Evolutionary conservation across 352 stramenopile genomes (phyloP).

Genomic region (Phytopythium litorale): DNA sequence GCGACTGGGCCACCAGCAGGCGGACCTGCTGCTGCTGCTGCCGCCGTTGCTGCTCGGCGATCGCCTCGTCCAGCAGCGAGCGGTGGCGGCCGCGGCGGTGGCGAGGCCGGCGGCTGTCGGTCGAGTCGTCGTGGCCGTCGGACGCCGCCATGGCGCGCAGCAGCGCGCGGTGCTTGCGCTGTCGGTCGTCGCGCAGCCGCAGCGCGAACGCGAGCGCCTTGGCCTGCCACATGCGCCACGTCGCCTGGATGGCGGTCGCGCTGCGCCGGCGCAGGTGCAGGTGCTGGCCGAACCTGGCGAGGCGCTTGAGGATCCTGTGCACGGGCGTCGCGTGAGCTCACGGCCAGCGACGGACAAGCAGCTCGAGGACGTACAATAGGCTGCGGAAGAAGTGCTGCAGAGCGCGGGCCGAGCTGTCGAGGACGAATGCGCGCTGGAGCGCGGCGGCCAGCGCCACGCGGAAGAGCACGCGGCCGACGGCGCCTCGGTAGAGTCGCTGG

Average conservation of each 20-base stretch:
- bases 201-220: constrained; percentile 45
- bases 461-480: constrained; percentile 37
- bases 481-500: constrained; percentile 47
- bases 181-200: constrained; percentile 31
- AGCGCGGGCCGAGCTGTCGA: constrained; percentile 33
- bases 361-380: constrained; percentile 46
- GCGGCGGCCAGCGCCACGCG: constrained; percentile 19
- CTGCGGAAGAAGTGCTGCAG: constrained; percentile 80
- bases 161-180: constrained; percentile 28
- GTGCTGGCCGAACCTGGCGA: constrained; percentile 35
- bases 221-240: constrained; percentile 75
- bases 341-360: background rate
- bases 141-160: constrained; percentile 16
- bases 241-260: constrained; percentile 57
- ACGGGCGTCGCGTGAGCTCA: background rate
- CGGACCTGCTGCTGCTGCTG: constrained; percentile 9
- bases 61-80: constrained; percentile 3
- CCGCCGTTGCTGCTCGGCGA: constrained; percentile 14
- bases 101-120: background rate
- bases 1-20: background rate
- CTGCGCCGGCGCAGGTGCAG: constrained; percentile 32
- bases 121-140: background rate
- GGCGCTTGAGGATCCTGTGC: constrained; percentile 43
- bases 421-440: constrained; percentile 30
- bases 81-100: background rate